Evolutionary conservation across 2,329 filamentous ascomycete genomes (phyloP).

Genomic region (Catunica adiposa): DNA sequence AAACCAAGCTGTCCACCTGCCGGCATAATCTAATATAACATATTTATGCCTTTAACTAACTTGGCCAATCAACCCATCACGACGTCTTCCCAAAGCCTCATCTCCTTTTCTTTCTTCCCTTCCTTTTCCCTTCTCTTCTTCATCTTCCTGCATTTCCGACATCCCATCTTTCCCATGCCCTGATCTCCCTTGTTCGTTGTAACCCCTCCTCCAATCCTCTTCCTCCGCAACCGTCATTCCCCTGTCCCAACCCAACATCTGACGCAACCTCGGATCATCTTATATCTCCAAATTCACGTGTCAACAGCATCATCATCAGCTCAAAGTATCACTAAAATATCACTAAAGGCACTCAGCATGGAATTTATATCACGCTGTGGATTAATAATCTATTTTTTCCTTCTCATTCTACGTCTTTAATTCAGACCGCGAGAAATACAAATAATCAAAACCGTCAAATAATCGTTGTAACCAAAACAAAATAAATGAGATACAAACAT

Average conservation of each 20-base stretch:
- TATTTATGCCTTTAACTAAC: neutral
- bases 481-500: constrained; percentile 2
- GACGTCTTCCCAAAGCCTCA: too few relatives aligned
- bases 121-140: neutral
- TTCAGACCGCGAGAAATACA: neutral
- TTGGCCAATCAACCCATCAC: neutral
- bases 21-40: too few relatives aligned
- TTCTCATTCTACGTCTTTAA: neutral
- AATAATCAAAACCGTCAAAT: too few relatives aligned
- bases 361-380: too few relatives aligned
- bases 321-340: neutral
- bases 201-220: neutral
- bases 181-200: neutral
- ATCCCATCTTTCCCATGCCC: neutral
- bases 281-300: constrained; percentile 1
- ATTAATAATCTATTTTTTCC: neutral
- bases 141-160: neutral
- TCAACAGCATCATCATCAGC: neutral
- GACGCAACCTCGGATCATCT: neutral
- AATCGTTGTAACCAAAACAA: too few relatives aligned
- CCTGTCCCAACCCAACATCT: neutral
- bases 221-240: neutral
- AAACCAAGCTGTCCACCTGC: too few relatives aligned
- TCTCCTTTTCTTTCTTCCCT: neutral
- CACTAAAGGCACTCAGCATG: too few relatives aligned